Evolutionary conservation across 2,329 filamentous ascomycete species (phyloP).

Genomic region (Mollisia scopiformis): DNA sequence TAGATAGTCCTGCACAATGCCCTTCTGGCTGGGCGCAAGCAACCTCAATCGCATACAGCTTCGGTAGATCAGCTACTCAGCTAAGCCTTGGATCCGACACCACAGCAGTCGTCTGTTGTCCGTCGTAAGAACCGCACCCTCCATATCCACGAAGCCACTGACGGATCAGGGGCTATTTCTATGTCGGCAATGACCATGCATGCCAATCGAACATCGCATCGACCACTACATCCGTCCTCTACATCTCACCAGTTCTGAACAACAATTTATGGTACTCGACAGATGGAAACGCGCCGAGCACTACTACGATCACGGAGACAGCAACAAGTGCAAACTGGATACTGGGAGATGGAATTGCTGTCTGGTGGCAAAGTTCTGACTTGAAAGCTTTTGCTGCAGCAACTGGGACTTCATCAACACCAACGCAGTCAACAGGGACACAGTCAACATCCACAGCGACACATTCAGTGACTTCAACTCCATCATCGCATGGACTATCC

Average conservation of each 20-base stretch:
- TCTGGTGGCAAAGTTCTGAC: constrained; percentile 8
- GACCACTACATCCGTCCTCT: background rate
- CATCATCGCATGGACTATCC: background rate
- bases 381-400: background rate
- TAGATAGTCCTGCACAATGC: constrained; percentile 9
- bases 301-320: background rate
- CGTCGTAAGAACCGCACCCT: background rate
- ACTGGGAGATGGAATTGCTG: constrained; percentile 7
- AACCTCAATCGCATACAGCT: background rate
- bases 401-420: background rate
- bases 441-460: too few species aligned
- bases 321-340: background rate
- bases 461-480: background rate
- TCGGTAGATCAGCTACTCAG: background rate
- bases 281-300: background rate
- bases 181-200: background rate
- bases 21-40: constrained; percentile 3
- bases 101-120: constrained; percentile 10
- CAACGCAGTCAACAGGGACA: background rate
- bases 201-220: background rate
- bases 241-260: background rate
- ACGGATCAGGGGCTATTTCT: background rate
- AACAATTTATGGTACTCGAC: constrained; percentile 1
- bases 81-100: constrained; percentile 3
- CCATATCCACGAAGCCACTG: background rate